These are phyloP conservation scores for Nakazawaea sp. DNA, from an alignment of 805 yeast species.

Conservation along the genomic window DNA sequence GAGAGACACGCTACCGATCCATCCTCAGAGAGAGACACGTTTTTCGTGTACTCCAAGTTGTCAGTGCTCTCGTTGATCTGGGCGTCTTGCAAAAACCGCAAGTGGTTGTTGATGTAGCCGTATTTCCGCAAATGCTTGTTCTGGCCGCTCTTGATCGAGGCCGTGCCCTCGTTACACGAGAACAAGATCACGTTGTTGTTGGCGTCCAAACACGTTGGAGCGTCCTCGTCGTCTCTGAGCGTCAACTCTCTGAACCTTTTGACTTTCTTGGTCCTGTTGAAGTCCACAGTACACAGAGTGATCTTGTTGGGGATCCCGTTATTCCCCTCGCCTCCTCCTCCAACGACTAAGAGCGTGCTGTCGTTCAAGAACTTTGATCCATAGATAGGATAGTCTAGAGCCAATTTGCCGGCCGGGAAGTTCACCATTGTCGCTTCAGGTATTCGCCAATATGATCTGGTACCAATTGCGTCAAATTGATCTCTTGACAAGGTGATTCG, in stretches of 20 bases:
- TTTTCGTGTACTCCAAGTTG: constrained; percentile 57
- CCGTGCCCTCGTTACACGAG: constrained; percentile 70
- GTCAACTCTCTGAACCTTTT: constrained; percentile 59
- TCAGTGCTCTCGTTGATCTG: constrained; percentile 46
- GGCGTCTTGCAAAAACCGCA: constrained; percentile 51
- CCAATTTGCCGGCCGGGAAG: constrained; percentile 4
- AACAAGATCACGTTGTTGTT: constrained; percentile 48
- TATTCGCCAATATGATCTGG: no score
- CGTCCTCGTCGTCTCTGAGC: constrained; percentile 62
- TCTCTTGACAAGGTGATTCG: no score
- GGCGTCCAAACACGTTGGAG: constrained; percentile 78
- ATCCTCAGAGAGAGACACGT: constrained; percentile 49
- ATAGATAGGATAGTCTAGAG: constrained; percentile 69
- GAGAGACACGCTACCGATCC: constrained; percentile 62
- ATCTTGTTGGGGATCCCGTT: constrained; percentile 84
- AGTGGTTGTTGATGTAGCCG: constrained; percentile 51
- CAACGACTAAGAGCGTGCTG: constrained; percentile 61
- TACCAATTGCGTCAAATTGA: no score
- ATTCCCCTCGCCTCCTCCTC: constrained; percentile 95
- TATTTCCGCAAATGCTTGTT: constrained; percentile 71
- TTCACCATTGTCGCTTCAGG: constrained; percentile 12
- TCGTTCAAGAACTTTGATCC: constrained; percentile 67
- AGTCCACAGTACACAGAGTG: constrained; percentile 55
- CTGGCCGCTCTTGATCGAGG: constrained; percentile 48
- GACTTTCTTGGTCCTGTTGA: constrained; percentile 38